These are phyloP conservation scores for Panaeolus papilionaceus DNA, from an alignment of 768 basidiomycete genomes.

Conservation along the genomic window DNA sequence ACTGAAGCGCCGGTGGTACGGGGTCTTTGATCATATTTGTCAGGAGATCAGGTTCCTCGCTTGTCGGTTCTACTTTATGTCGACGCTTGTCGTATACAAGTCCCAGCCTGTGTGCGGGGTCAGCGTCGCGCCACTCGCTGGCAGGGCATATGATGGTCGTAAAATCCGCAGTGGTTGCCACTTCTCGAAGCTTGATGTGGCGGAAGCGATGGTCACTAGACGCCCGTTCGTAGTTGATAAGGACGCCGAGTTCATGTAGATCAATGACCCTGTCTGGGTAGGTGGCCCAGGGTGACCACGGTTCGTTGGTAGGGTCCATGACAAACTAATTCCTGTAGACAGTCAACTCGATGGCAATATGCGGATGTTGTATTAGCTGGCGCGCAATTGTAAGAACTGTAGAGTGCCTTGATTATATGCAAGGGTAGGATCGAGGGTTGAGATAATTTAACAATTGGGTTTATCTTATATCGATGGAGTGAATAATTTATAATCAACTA, in stretches of 20 bases:
- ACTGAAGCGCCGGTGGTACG: neutral
- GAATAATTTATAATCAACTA: too few species aligned
- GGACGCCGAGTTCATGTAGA: slow-evolving; percentile 3
- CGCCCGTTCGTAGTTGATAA: slow-evolving; percentile 1
- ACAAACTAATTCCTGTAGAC: neutral
- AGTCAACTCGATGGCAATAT: too few species aligned
- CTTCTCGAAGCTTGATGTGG: slow-evolving; percentile 4
- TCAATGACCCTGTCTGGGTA: neutral
- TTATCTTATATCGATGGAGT: too few species aligned
- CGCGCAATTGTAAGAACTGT: too few species aligned
- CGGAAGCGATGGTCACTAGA: slow-evolving; percentile 4
- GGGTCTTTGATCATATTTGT: slow-evolving; percentile 25
- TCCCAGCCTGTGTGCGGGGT: neutral
- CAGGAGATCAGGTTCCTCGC: slow-evolving; percentile 25
- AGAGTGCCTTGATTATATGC: too few species aligned
- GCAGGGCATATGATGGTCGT: neutral
- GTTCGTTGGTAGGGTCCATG: neutral
- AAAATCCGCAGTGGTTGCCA: neutral
- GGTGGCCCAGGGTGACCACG: neutral
- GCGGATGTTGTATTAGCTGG: too few species aligned
- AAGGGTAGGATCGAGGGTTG: too few species aligned
- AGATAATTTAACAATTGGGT: too few species aligned
- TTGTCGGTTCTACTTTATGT: neutral
- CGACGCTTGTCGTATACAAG: slow-evolving; percentile 5
- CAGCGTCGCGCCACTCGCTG: neutral